Base-by-base conservation (phyloP, 805 yeast species). In the Nakazawaea ernobii region DNA sequence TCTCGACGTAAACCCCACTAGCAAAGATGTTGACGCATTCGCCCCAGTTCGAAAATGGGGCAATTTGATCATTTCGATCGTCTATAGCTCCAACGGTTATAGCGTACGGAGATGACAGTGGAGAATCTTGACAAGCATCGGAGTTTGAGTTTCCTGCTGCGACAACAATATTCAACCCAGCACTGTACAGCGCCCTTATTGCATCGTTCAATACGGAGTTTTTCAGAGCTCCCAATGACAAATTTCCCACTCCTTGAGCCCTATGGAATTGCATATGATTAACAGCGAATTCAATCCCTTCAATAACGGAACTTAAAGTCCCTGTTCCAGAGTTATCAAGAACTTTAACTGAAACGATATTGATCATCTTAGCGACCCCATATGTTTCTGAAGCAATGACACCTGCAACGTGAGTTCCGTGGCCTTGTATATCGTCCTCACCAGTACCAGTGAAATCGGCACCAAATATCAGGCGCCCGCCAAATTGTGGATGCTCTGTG, bases 361-460 rank as follows among this genome's bases (percentile, higher is more conserved):
- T 69, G 13, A 77, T 79, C 36, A 75, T 64, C 61, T 91, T 90
- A 14, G 96, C 88, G 2, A 88, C 94, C 6, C 97, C 97, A 66
- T 70, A 90, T 2, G 82, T 78, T 45, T 67, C 71, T 1, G 96
- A 86, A 0, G 92, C 96, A 47, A 88, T 75, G 10, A 88, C 68
- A 3, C 97, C 97, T 0, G 97, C 96, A 42, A 91, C 95, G 63
- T 90, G 97, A 1, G 97, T 88, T 0, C 96, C 97, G 62, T 90
- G 97, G 0, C 97, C 97, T 55, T 83, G 82, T 8, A 66, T 66
- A 60, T 91, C 97, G 4, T 56, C 48, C 8, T 14, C 38, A 6
- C 86, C 88, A 53, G 79, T 84, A 1, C 67, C 69, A 0, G 88
- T 82, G 49, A 82, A 77, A 56, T 84, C 86, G 7, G 69, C 73